Evolutionary conservation across 208 protist genomes (phyloP), one percentile per base, ranked within the genome.

Genomic region (Leishmania major): DNA sequence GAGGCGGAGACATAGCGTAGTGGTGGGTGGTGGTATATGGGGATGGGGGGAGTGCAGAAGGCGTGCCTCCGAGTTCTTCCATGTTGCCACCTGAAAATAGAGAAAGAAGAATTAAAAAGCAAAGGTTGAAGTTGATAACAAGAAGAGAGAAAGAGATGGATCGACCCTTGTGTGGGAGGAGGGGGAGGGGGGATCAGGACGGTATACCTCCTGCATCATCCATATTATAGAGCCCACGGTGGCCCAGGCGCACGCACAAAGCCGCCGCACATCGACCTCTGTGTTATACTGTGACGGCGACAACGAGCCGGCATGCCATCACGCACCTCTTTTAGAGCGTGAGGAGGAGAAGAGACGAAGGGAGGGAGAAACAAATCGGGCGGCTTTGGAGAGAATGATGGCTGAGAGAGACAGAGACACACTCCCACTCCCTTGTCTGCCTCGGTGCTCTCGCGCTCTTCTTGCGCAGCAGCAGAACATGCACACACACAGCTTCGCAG

Each of bases 191-290:
- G 0, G 15, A 15, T 55, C 62, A 25, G 62, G 62, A 19, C 31
- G 31, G 10, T 69, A 69, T 69, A 69, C 31, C 28, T 10, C 62
- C 62, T 69, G 62, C 31, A 15, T 0, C 62, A 40, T 69, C 62
- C 62, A 40, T 35, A 69, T 69, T 69, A 69, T 69, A 69, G 62
- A 69, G 62, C 28, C 62, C 62, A 69, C 62, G 31, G 62, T 40
- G 62, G 59, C 28, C 28, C 59, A 64, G 3, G 59, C 28, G 59
- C 59, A 64, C 59, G n/a, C 15, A 31, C 59, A 28, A 64, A 28
- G n/a, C 31, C 31, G 31, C 62, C 13, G 62, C 62, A 22, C 62
- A 40, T 40, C 62, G 31, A 2, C 31, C 31, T 5, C 31, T 69
- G 31, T 0, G 31, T 17, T 40, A 69, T 15, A 17, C 62, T 19